phyloP scores from a whole-genome alignment of 331 rosid genomes.

The Prunus yedoensis region DNA sequence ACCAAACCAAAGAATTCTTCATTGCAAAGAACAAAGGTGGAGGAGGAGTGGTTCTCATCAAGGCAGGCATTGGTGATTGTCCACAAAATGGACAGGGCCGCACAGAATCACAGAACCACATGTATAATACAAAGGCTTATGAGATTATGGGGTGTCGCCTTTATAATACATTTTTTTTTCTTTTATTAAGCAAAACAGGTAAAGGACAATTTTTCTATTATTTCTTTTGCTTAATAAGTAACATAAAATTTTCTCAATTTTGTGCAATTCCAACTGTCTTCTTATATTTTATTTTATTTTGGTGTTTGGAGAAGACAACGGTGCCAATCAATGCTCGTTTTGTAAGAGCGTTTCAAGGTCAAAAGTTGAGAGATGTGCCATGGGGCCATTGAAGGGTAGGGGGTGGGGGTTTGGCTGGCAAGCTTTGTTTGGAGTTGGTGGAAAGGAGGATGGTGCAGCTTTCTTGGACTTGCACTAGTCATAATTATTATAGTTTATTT shows the following conservation, averaged over 20 bases:
- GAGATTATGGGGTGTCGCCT: background rate
- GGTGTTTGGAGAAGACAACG: conserved; percentile 16
- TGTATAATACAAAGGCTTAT: background rate
- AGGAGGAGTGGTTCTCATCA: conserved; percentile 78
- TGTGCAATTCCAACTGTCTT: background rate
- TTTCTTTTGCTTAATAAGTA: conserved; percentile 23
- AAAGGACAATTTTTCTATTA: background rate
- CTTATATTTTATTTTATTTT: background rate
- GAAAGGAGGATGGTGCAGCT: background rate
- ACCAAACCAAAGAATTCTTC: conserved; percentile 86
- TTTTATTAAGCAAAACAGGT: conserved; percentile 13
- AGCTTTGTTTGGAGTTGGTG: background rate
- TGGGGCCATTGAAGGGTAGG: background rate
- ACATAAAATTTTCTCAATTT: conserved; percentile 1
- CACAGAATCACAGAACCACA: background rate
- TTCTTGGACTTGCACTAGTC: background rate
- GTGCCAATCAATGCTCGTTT: background rate
- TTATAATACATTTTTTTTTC: conserved; percentile 7
- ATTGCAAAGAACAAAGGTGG: conserved; percentile 81
- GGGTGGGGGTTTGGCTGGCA: background rate
- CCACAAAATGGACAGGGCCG: conserved; percentile 10
- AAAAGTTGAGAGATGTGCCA: background rate
- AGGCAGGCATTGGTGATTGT: conserved; percentile 86
- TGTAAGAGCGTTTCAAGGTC: conserved; percentile 3
- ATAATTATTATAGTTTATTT: background rate